These are phyloP conservation scores for Brassica balearica DNA, from an alignment of 441 rosid genomes.

Conservation along the genomic window DNA sequence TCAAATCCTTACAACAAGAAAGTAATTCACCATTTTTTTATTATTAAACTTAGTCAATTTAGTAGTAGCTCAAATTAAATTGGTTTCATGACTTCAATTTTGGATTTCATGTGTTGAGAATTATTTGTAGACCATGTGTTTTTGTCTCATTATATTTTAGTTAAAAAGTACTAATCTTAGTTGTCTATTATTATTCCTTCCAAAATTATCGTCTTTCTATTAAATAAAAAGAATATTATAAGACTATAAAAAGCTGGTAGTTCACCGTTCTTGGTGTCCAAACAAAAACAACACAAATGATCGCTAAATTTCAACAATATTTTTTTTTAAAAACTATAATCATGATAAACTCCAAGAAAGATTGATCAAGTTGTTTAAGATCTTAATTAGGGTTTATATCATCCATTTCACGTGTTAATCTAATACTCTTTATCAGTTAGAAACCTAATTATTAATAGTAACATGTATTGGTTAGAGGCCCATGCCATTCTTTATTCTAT, in stretches of 20 bases:
- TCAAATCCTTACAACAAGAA: neutral
- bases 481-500: neutral
- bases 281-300: slow-evolving; percentile 4
- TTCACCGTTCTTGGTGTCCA: neutral
- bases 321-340: neutral
- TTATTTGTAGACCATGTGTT: slow-evolving; percentile 27
- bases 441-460: neutral
- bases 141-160: slow-evolving; percentile 16
- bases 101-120: slow-evolving; percentile 29
- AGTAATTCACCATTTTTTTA: neutral
- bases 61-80: slow-evolving; percentile 6
- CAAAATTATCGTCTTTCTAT: neutral
- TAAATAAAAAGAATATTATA: neutral
- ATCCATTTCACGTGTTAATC: neutral
- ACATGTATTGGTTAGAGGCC: neutral
- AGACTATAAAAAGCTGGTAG: neutral
- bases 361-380: neutral
- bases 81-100: slow-evolving; percentile 7
- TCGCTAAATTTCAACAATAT: neutral
- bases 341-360: neutral
- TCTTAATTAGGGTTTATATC: neutral
- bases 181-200: slow-evolving; percentile 1
- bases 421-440: neutral
- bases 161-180: slow-evolving; percentile 8
- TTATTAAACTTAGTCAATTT: slow-evolving; percentile 13